Conservation (phyloP, 1,284 basidiomycete species). For the Paramarasmius palmivorus region DNA sequence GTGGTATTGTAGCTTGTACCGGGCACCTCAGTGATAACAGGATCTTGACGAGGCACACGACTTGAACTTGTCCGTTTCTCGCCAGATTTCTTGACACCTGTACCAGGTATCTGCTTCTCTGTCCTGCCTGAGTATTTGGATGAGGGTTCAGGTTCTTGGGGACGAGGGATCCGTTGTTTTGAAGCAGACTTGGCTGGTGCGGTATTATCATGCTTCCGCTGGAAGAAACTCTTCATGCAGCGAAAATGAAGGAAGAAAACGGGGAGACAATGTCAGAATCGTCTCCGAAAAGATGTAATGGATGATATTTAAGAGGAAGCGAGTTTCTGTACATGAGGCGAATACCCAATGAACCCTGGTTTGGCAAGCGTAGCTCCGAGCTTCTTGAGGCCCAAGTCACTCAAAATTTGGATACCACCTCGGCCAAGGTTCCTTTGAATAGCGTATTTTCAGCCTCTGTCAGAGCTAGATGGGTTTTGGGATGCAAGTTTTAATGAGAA, state of each 20-base stretch:
- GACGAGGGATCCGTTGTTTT: conserved; percentile 21
- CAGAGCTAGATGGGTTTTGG: neutral
- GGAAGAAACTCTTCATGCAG: conserved; percentile 55
- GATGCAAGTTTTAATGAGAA: too few relatives aligned
- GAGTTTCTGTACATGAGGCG: conserved; percentile 41
- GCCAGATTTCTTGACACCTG: conserved; percentile 17
- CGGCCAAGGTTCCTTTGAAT: neutral
- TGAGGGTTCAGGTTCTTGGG: conserved; percentile 9
- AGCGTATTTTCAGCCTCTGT: neutral
- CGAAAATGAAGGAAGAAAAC: conserved; percentile 13
- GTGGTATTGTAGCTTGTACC: conserved; percentile 1
- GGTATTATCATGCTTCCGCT: conserved; percentile 43
- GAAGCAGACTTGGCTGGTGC: conserved; percentile 32
- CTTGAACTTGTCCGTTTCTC: conserved; percentile 28
- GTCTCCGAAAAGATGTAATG: conserved; percentile 13
- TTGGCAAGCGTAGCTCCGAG: conserved; percentile 9
- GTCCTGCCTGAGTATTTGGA: conserved; percentile 11
- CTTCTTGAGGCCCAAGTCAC: neutral
- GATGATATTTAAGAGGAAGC: conserved; percentile 16
- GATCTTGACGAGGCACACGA: conserved; percentile 21
- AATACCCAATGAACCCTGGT: conserved; percentile 17
- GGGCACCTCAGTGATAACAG: neutral
- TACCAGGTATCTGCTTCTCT: conserved; percentile 11
- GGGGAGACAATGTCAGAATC: neutral
- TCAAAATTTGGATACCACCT: neutral